These are phyloP conservation scores for Lachancea waltii DNA, from an alignment of 805 yeast species.

Conservation along the genomic window DNA sequence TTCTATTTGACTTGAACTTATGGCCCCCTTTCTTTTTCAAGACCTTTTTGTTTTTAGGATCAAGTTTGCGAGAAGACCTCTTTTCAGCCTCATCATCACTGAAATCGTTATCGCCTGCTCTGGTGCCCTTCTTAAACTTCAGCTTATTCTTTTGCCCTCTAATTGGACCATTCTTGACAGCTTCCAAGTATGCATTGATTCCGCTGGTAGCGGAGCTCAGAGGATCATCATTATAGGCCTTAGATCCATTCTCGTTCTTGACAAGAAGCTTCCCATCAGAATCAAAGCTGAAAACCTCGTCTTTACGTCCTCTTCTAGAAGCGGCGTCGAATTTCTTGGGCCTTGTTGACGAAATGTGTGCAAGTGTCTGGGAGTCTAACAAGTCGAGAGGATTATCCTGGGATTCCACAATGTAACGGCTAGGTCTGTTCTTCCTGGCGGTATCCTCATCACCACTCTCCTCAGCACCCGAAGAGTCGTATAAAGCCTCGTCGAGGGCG, in stretches of 20 bases:
- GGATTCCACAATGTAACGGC: slow-evolving; percentile 70
- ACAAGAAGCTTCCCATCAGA: slow-evolving; percentile 33
- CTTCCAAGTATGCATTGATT: slow-evolving; percentile 88
- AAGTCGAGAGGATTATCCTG: slow-evolving; percentile 80
- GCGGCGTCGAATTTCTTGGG: slow-evolving; percentile 54
- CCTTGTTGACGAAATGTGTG: slow-evolving; percentile 82
- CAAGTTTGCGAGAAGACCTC: slow-evolving; percentile 21
- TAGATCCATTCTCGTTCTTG: slow-evolving; percentile 27
- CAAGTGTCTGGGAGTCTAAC: slow-evolving; percentile 74
- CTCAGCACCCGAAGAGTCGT: slow-evolving; percentile 61
- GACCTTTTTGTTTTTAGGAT: slow-evolving; percentile 19
- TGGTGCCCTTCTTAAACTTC: slow-evolving; percentile 68
- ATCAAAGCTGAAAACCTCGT: slow-evolving; percentile 31
- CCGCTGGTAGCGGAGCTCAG: slow-evolving; percentile 47
- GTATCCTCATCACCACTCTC: slow-evolving; percentile 40
- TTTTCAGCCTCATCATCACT: slow-evolving; percentile 43
- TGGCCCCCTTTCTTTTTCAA: slow-evolving; percentile 24
- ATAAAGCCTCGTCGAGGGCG: slow-evolving; percentile 88
- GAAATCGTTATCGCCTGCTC: slow-evolving; percentile 46
- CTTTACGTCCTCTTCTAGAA: slow-evolving; percentile 30
- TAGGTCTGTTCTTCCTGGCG: slow-evolving; percentile 25
- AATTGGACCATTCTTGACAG: slow-evolving; percentile 86
- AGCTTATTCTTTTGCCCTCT: slow-evolving; percentile 89
- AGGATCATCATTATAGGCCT: slow-evolving; percentile 39
- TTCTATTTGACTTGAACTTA: slow-evolving; percentile 27